Conservation (phyloP, 345 rosid genomes). For the Sisymbrium altissimum region DNA sequence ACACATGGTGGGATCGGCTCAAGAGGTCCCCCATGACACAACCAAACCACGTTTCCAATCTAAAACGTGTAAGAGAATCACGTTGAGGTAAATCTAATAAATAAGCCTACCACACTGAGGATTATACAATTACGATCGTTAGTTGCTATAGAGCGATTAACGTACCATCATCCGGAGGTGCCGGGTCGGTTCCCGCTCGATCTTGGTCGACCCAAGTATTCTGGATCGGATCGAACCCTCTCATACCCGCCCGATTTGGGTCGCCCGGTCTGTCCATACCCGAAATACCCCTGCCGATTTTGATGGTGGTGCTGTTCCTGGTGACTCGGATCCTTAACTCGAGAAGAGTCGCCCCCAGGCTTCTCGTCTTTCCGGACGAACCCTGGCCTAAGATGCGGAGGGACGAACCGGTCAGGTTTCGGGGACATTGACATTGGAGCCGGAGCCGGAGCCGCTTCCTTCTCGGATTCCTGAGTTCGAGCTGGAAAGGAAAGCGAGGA, state of each 20-base stretch:
- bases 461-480: slow-evolving; percentile 28
- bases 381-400: slow-evolving; percentile 96
- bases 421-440: slow-evolving; percentile 22
- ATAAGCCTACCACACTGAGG: neutral
- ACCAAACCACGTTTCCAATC: neutral
- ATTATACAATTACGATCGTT: neutral
- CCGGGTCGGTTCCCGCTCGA: slow-evolving; percentile 64
- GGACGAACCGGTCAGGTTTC: slow-evolving; percentile 62
- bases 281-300: slow-evolving; percentile 35
- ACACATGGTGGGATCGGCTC: neutral
- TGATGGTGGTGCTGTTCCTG: neutral
- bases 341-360: slow-evolving; percentile 33
- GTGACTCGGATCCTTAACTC: neutral
- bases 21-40: neutral
- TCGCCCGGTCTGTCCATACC: slow-evolving; percentile 53
- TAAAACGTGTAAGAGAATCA: neutral
- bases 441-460: slow-evolving; percentile 12
- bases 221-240: slow-evolving; percentile 44
- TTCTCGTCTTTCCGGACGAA: slow-evolving; percentile 60
- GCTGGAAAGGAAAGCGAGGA: slow-evolving; percentile 32
- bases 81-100: neutral
- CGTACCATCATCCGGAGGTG: slow-evolving; percentile 72
- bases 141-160: neutral
- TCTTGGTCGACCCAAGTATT: slow-evolving; percentile 43
- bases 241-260: slow-evolving; percentile 75